Base-by-base conservation (phyloP, 306 rosid species). In the Castanea mollissima region DNA sequence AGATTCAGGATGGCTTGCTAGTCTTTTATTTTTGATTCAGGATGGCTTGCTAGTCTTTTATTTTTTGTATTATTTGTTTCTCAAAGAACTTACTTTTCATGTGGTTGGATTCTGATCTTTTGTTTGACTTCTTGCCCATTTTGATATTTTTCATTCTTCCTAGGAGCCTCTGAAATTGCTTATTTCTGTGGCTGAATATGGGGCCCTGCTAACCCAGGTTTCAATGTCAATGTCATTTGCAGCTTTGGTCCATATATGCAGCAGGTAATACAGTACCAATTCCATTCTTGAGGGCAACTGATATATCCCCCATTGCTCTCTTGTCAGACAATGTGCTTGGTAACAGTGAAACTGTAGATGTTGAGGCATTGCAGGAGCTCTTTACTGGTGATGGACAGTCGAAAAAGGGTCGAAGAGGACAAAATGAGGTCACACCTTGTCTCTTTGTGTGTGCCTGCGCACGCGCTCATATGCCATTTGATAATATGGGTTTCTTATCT, bases 221-320 rank as follows among this genome's bases (percentile, higher is more conserved):
- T 86, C 27, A 49, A 46, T 29, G 44, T 72, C 55, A 52, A 46
- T 62, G 27, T 70, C 71, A 68, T 85, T 49, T 82, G 88, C 93
- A 95, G 99, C 98, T 95, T 56, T 91, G 93, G 98, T 93, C 99
- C 80, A 95, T 95, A 76, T 95, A 95, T 88, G 99, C 99, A 54
- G 98, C 99, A 52, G 99, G 99, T 75, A 93, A 84, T 81, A 93
- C 99, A 9, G 99, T 95, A 54, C 99, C 98, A 49, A 93, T 95
- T 74, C 99, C 99, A 21, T 95, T 95, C 90, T 91, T 95, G 88
- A 86, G 96, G 89, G 98, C 99, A 38, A 95, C 98, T 4, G 99
- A 95, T 87, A 91, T 95, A 87, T 95, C 99, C 60, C 99, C 99
- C 1, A 93, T 95, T 79, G 99, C 99, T 77, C 95, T 95, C 73